Base-by-base conservation (phyloP, 2,329 filamentous ascomycete genomes). In the Myotisia sp. region DNA sequence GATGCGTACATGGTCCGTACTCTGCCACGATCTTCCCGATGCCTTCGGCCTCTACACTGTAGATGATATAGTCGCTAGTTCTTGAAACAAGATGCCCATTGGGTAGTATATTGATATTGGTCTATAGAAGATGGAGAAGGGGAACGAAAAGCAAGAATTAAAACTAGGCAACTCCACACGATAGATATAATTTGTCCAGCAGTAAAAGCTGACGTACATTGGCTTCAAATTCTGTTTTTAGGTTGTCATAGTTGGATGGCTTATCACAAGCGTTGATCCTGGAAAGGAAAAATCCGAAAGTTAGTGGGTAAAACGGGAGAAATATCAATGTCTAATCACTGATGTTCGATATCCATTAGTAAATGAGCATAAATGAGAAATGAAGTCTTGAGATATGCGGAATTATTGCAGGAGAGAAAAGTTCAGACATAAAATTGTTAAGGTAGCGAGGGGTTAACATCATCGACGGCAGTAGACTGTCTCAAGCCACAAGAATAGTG, bases 381-480 rank as follows among this genome's bases (percentile, higher is more conserved):
- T 2, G 14, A 26, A 8, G 27, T 12, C 24, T n/a, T 31, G 26
- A 33, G 33, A 27, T 28, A 26, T 39, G 47, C 44, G 53, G 48
- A 40, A 40, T 48, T 46, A 49, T 47, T 44, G 41, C 26, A 39
- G 37, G 31, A 35, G 41, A 33, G 41, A 34, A 23, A 42, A 33
- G 48, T 68, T 94, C 87, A 94, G 87, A 94, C 81, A 67, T 70
- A 67, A 59, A 63, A 73, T 72, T 68, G 19, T 57, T 76, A 79
- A 94, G 87, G 87, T 95, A 95, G 87, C 87, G 83, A 79, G 14
- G 90, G 76, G 68, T 75, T 92, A 79, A 92, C 87, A 94, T 94
- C 87, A 94, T 74, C 72, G 87, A 92, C 78, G 73, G 71, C 67
- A 65, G 64, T 64, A 65, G 58, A 60, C 56, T 46, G 54, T 53